Base-by-base conservation (phyloP, 164 flowering plant species). In the Vitis amurensis region DNA sequence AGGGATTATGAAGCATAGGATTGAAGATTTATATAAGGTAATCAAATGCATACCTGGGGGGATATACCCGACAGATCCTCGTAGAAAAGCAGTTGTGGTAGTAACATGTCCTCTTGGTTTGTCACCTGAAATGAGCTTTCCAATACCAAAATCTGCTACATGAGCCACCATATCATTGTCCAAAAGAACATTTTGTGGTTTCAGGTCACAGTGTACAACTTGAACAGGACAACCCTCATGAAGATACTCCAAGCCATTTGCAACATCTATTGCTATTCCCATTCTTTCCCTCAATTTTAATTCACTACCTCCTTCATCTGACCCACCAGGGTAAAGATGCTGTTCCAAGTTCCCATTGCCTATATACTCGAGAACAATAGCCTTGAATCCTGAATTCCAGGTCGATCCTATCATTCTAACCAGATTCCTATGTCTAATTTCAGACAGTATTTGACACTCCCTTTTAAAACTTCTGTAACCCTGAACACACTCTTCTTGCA, bases 391-490 rank as follows among this genome's bases (percentile, higher is more conserved):
- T n/a, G 60, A 1, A 8, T 16, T 73, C 76, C 71, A 67, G 49
- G 19, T 19, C 30, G 69, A 52, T 55, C 74, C 74, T 9, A 72
- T 12, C 47, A 72, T 50, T 66, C 59, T 59, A 8, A 72, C 74
- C 37, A 73, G 76, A 67, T 73, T 73, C n/a, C 76, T 50, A 56
- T 73, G 76, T 60, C 50, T 59, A 50, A 73, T 67, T 59, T 30
- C 57, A 29, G 71, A 67, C 57, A 73, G 57, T 61, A 68, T 68
- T 16, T 50, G 62, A 37, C 67, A 73, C 37, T 73, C 76, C 62
- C 63, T 68, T 55, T 62, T 63, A 8, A 73, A 68, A 37, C 58
- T 62, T 57, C 29, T 68, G 13, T 16, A 30, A 44, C 64, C 30
- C 60, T 55, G 50, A 31, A n/a, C 37, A 15, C n/a, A 31, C 9